Percentiles rank a stretch among this genome's conserved stretches.
phyloP scores from a whole-genome alignment of 2,329 filamentous ascomycete genomes.

The Sclerotinia sclerotiorum region DNA sequence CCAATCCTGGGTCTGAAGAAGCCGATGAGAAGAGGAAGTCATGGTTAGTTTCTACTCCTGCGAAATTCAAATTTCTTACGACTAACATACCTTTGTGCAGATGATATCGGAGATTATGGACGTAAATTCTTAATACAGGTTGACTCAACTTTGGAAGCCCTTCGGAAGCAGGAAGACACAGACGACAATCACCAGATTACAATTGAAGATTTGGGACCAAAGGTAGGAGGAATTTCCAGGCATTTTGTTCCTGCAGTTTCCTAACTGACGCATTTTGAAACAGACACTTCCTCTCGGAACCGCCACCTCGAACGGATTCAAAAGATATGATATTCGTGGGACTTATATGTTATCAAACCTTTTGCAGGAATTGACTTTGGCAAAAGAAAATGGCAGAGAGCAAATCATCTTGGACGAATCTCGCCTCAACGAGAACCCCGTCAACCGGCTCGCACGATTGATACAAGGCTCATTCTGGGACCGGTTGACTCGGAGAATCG shows the following conservation, averaged over 20 bases:
- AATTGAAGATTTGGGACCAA: constrained; percentile 91
- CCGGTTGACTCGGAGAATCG: constrained; percentile 83
- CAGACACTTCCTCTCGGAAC: constrained; percentile 82
- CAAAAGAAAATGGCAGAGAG: constrained; percentile 85
- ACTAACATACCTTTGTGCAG: constrained; percentile 47
- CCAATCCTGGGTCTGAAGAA: constrained; percentile 31
- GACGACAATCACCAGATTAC: constrained; percentile 96
- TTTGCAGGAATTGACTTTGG: constrained; percentile 88
- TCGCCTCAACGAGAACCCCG: constrained; percentile 91
- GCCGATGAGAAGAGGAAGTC: constrained; percentile 38
- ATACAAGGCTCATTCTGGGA: constrained; percentile 94
- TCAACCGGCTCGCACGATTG: constrained; percentile 79
- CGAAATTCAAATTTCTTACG: not conserved
- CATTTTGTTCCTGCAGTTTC: not conserved
- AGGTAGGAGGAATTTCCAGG: constrained; percentile 51
- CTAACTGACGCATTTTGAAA: not conserved
- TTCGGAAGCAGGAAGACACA: constrained; percentile 85
- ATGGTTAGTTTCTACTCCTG: constrained; percentile 33
- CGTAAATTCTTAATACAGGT: constrained; percentile 87
- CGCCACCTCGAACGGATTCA: constrained; percentile 79
- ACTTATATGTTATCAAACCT: constrained; percentile 98
- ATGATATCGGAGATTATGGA: constrained; percentile 67
- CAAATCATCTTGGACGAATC: constrained; percentile 89
- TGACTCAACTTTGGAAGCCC: constrained; percentile 73
- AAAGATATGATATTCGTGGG: constrained; percentile 85